Base-by-base conservation (phyloP, 345 rosid genomes). In the Cardiospermum halicacabum region DNA sequence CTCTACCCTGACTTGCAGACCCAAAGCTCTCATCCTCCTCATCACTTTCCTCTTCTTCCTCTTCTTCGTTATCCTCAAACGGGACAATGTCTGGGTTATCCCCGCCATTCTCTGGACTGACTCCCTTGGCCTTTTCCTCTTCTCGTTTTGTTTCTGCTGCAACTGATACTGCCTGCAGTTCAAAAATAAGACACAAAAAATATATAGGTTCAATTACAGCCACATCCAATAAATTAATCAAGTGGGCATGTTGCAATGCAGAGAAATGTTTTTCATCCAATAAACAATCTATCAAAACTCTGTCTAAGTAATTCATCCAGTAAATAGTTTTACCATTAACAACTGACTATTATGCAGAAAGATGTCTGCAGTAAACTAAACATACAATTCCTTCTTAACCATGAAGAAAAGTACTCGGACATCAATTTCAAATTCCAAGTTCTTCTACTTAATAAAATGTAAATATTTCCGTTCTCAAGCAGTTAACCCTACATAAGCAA, bases 21-120 rank as follows among this genome's bases (percentile, higher is more conserved):
- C 73, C 77, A 42, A 79, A 75, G 76, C 74, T 69, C 55, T 89
- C 97, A 39, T 88, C 96, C 72, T 90, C 92, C 22, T 91, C 97
- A 27, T 89, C 96, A 61, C 88, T 87, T 70, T 93, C 98, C 61
- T 94, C 99, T 68, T 94, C 99, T 65, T 93, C 98, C 67, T 87
- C 91, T 71, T 94, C 99, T 79, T 95, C 99, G 16, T 94, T 89
- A 80, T 95, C 97, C 50, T 95, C 96, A 62, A 95, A 95, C 16
- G 96, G 97, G 60, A 95, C 94, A 16, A 95, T 95, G 74, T 91
- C 96, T 30, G 99, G 99, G 72, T 89, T 89, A 64, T 87, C 96
- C 61, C 76, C 84, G 58, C 81, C 87, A 51, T 70, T 78, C 34
- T 89, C 97, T 37, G 90, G 84, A 79, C 82, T 82, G 56, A 95